Conservation (phyloP, 75 land plant species). For the Pinus taeda region DNA sequence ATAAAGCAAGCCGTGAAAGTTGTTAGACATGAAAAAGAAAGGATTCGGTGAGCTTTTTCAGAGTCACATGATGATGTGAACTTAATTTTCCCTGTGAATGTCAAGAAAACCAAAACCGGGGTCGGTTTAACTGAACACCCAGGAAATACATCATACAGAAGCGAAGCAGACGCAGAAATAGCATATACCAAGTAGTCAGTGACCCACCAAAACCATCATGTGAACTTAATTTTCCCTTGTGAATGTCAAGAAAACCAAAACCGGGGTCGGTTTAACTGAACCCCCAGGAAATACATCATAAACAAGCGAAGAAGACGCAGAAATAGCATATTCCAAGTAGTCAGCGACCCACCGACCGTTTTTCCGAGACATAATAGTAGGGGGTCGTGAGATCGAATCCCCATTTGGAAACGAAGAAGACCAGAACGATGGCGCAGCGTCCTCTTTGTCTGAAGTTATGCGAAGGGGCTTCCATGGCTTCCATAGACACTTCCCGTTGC, state of each 20-base stretch:
- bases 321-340: background rate
- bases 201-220: background rate
- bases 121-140: no score
- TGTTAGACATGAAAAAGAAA: no score
- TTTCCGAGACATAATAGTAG: background rate
- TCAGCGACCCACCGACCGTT: background rate
- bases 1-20: no score
- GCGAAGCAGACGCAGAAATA: background rate
- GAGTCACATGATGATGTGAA: no score
- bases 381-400: constrained; percentile 1
- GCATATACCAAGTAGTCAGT: background rate
- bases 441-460: constrained; percentile 1
- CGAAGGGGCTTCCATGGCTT: background rate
- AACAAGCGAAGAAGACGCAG: background rate
- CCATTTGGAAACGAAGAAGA: background rate
- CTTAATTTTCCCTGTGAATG: no score
- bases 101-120: no score
- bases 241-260: no score
- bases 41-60: no score
- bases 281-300: no score
- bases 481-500: no score
- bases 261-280: no score
- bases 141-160: background rate
- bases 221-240: no score
- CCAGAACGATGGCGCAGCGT: background rate